phyloP scores from a whole-genome alignment of 2,329 filamentous ascomycete species.

The Penicillium aurantiogriseum region DNA sequence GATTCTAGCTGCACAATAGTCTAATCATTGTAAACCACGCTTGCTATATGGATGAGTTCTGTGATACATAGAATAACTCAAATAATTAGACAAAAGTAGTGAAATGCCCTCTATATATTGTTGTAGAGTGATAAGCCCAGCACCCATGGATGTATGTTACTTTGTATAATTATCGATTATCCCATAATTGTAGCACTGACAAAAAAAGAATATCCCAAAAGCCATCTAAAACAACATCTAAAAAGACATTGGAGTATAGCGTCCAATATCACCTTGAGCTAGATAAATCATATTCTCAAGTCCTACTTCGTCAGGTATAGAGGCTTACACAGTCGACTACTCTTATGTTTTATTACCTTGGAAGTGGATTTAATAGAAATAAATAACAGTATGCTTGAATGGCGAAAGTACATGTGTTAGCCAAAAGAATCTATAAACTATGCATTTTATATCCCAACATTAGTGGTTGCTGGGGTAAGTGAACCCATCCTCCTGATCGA shows the following conservation, averaged over 20 bases:
- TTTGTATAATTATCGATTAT: neutral
- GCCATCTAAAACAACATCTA: neutral
- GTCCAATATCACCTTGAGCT: neutral
- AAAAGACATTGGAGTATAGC: neutral
- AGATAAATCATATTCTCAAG: neutral
- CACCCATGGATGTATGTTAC: neutral
- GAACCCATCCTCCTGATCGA: constrained; percentile 56
- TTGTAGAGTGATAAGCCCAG: neutral
- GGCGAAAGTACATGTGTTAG: neutral
- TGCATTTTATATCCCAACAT: neutral
- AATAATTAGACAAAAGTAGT: no score
- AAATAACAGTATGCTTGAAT: neutral
- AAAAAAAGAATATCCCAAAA: neutral
- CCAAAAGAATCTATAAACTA: neutral
- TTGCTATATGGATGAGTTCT: no score
- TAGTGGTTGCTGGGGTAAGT: constrained; percentile 64
- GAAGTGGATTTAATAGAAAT: neutral
- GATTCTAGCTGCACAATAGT: neutral
- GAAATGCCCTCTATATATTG: neutral
- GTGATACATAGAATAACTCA: no score
- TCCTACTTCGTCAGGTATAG: neutral
- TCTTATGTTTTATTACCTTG: no score
- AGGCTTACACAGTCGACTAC: neutral
- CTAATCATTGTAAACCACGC: neutral
- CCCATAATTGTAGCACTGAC: neutral